Conservation (phyloP, 192 early-diverging fungal genomes). For the Entophlyctis helioformis region DNA sequence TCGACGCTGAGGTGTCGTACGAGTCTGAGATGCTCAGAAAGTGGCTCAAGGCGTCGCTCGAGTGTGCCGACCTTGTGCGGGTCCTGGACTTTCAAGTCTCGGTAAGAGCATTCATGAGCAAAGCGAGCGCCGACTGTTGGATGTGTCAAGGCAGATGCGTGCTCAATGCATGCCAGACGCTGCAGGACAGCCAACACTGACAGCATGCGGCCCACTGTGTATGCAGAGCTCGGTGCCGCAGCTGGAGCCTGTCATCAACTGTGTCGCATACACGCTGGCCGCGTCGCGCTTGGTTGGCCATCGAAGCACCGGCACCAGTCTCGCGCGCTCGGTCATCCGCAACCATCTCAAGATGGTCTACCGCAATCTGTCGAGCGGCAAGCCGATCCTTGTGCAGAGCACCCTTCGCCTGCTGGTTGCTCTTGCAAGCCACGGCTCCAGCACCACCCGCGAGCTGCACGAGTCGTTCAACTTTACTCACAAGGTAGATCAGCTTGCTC, state of each 20-base stretch:
- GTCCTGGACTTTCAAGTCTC: slow-evolving; percentile 54
- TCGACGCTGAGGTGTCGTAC: slow-evolving; percentile 23
- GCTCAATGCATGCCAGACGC: too few species aligned
- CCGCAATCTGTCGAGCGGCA: slow-evolving; percentile 45
- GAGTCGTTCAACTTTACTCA: slow-evolving; percentile 62
- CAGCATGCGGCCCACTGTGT: neutral
- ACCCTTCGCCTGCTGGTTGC: slow-evolving; percentile 50
- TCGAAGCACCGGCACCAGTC: slow-evolving; percentile 15
- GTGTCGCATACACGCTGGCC: slow-evolving; percentile 48
- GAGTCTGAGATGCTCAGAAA: slow-evolving; percentile 19
- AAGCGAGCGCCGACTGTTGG: neutral
- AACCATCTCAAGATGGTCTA: slow-evolving; percentile 57
- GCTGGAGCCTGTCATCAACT: slow-evolving; percentile 39
- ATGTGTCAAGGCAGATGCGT: neutral
- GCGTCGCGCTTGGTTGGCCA: slow-evolving; percentile 25
- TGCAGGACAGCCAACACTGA: neutral
- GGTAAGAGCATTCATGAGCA: slow-evolving; percentile 13
- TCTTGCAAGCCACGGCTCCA: slow-evolving; percentile 41
- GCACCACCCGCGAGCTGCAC: slow-evolving; percentile 52
- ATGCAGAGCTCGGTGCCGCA: slow-evolving; percentile 35
- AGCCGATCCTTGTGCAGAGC: slow-evolving; percentile 43
- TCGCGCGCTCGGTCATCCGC: slow-evolving; percentile 41
- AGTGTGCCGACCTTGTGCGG: slow-evolving; percentile 40
- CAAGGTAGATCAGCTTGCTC: too few species aligned
- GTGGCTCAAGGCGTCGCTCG: slow-evolving; percentile 50